Evolutionary conservation across 2,329 filamentous ascomycete genomes (phyloP).

Genomic region (Colletotrichum salicis): DNA sequence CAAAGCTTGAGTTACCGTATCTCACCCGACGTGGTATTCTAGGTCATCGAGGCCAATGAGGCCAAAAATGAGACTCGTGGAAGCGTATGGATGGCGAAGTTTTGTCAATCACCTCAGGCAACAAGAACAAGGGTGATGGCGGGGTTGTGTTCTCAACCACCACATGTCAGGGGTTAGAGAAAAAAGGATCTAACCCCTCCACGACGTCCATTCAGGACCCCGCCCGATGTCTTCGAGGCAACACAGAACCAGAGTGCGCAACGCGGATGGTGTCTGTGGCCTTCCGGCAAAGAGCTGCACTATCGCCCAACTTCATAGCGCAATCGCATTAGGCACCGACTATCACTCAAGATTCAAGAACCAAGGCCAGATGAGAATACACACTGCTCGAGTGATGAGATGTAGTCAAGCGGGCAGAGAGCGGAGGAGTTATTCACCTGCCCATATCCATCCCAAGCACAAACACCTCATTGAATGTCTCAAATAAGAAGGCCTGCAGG

Average conservation of each 20-base stretch:
- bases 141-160: conserved; percentile 2
- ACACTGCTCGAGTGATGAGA: not conserved
- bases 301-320: not conserved
- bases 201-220: not conserved
- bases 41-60: conserved; percentile 13
- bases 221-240: not conserved
- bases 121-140: not conserved
- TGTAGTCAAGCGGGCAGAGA: not conserved
- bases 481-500: not conserved
- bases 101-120: not conserved
- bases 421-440: not conserved
- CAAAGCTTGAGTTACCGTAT: not conserved
- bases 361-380: not conserved
- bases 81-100: not conserved
- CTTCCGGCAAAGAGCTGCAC: not conserved
- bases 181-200: not conserved
- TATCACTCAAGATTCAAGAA: not conserved
- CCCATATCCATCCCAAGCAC: not conserved
- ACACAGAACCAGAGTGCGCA: too few species aligned
- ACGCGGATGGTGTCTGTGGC: not conserved
- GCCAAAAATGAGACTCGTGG: conserved; percentile 3
- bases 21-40: not conserved
- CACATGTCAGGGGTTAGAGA: not conserved
- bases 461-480: not conserved
- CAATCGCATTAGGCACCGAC: too few species aligned